phyloP scores from a whole-genome alignment of 73 alveolate genomes.

The Blepharisma japonicum region DNA sequence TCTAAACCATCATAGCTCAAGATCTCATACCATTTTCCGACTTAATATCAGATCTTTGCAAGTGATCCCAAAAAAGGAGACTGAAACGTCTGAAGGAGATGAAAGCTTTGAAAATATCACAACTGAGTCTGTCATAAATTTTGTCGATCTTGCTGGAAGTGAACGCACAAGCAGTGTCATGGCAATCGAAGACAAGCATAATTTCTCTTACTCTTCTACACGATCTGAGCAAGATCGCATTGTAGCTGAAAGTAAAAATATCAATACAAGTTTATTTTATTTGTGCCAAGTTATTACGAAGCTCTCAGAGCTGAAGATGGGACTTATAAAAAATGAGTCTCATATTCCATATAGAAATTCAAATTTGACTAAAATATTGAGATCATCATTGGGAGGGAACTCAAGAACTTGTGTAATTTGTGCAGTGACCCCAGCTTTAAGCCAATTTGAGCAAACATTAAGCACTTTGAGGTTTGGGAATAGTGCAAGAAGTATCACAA shows the following conservation, averaged over 20 bases:
- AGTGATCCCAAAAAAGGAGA: constrained; percentile 3
- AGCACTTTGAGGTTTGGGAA: constrained; percentile 89
- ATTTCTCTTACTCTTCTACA: neutral
- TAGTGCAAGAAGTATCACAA: constrained; percentile 92
- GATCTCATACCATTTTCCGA: constrained; percentile 80
- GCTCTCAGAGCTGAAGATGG: constrained; percentile 64
- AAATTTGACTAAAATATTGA: constrained; percentile 88
- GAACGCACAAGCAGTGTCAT: constrained; percentile 76
- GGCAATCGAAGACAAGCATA: neutral
- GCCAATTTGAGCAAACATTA: constrained; percentile 36
- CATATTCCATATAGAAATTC: constrained; percentile 94
- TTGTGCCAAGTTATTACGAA: constrained; percentile 73
- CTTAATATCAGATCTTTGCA: constrained; percentile 52
- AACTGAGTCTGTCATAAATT: constrained; percentile 66
- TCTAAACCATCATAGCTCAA: constrained; percentile 71
- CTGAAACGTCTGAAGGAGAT: neutral
- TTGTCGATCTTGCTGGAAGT: constrained; percentile 98
- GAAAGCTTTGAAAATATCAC: constrained; percentile 42
- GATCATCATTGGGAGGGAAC: constrained; percentile 95
- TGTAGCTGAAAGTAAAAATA: constrained; percentile 76
- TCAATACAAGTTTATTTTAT: constrained; percentile 74
- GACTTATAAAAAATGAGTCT: constrained; percentile 37
- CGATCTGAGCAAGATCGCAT: constrained; percentile 5
- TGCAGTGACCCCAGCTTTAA: constrained; percentile 81
- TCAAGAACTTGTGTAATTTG: constrained; percentile 89